Evolutionary conservation across 2,329 filamentous ascomycete species (phyloP).

Genomic region (Hypoxylon sp.): DNA sequence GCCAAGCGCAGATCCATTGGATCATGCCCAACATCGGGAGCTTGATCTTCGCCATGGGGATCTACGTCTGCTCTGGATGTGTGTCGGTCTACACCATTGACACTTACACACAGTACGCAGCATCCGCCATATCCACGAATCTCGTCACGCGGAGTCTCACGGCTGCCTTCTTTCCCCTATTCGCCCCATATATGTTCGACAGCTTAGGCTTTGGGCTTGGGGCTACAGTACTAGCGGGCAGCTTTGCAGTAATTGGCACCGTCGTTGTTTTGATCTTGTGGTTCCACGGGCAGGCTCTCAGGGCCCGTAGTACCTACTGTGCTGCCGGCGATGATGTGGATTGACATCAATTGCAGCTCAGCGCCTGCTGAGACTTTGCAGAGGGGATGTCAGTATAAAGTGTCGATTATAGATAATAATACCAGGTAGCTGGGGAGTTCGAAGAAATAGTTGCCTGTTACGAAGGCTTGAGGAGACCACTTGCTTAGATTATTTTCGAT

Average conservation of each 20-base stretch:
- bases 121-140: conserved; percentile 57
- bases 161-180: conserved; percentile 70
- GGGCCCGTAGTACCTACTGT: conserved; percentile 6
- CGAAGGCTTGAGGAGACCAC: too few species aligned
- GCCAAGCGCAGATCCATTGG: conserved; percentile 48
- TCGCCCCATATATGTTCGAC: conserved; percentile 61
- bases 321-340: not conserved
- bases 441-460: too few species aligned
- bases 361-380: not conserved
- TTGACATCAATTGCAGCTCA: not conserved
- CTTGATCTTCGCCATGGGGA: conserved; percentile 62
- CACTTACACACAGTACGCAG: conserved; percentile 53
- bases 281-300: conserved; percentile 29
- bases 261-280: conserved; percentile 24
- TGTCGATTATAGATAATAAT: too few species aligned
- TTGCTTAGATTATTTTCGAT: not conserved
- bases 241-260: conserved; percentile 58
- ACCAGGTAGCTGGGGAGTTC: too few species aligned
- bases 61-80: conserved; percentile 64
- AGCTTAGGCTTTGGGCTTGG: conserved; percentile 60
- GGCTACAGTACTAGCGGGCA: conserved; percentile 57
- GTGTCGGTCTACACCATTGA: conserved; percentile 67
- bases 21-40: conserved; percentile 62
- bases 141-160: conserved; percentile 50
- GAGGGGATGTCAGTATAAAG: not conserved